These are phyloP conservation scores for Auxenochlorella pyrenoidosa DNA, from an alignment of 139 green algal species.

Conservation along the genomic window DNA sequence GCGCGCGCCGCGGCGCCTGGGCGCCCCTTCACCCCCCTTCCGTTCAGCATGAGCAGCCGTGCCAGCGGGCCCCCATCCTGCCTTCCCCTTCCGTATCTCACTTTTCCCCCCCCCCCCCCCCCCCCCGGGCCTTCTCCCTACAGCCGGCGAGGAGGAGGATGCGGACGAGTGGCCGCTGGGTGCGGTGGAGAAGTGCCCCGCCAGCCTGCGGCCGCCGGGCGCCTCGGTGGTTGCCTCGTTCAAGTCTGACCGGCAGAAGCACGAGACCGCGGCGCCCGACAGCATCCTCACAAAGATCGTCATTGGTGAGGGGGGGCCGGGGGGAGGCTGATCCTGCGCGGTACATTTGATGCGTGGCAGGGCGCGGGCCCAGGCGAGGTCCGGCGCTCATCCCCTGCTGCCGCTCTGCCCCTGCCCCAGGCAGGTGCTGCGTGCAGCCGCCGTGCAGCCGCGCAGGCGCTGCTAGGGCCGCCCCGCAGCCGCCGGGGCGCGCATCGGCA, in stretches of 20 bases:
- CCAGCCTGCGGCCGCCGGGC: conserved; percentile 1
- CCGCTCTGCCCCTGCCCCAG: no score
- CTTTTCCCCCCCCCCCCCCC: background rate
- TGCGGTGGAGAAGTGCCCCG: conserved; percentile 7
- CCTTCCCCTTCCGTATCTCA: background rate
- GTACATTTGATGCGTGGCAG: no score
- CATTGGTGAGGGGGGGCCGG: background rate
- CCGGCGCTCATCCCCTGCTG: no score
- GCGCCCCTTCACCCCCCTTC: no score
- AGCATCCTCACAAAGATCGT: conserved; percentile 26
- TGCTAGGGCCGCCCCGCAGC: no score
- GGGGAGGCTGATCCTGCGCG: no score
- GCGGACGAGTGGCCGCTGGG: conserved; percentile 21
- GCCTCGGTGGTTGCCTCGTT: background rate
- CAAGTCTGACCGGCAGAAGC: conserved; percentile 20
- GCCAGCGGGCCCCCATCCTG: background rate
- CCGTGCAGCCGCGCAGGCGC: no score
- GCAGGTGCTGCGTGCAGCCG: no score
- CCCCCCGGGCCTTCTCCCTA: background rate
- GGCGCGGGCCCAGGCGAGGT: no score
- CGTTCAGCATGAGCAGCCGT: background rate
- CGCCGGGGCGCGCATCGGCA: no score
- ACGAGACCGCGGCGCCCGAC: background rate
- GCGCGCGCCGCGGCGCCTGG: no score
- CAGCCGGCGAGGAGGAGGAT: conserved; percentile 35